A percentile compares a stretch with the other conserved stretches of the same genome.
Evolutionary conservation across 108 stramenopile genomes (phyloP).

Genomic region (Cyclotella baltica): DNA sequence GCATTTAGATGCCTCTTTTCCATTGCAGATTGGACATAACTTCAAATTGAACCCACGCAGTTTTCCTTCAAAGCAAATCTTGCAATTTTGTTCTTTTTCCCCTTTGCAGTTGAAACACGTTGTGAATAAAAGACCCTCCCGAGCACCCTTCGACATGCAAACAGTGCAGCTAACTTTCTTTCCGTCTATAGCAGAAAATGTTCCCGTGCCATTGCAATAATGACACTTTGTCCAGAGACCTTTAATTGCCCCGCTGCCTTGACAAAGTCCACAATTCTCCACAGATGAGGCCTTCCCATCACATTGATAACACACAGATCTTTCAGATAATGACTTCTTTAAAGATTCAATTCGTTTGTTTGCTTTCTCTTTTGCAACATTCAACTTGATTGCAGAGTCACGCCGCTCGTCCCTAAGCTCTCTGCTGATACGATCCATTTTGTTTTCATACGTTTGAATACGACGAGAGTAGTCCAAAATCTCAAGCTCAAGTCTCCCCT

Average conservation of each 20-base stretch:
- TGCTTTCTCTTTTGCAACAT: neutral
- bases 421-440: constrained; percentile 1
- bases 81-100: neutral
- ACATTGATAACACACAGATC: constrained; percentile 13
- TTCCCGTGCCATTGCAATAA: neutral
- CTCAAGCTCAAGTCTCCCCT: neutral
- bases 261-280: neutral
- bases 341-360: neutral
- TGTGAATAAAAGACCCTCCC: neutral
- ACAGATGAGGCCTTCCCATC: constrained; percentile 8
- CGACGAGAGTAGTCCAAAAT: neutral
- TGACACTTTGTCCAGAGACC: constrained; percentile 9
- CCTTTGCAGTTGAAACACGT: constrained; percentile 14
- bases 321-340: neutral
- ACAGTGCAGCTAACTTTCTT: neutral
- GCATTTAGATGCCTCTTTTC: neutral
- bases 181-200: neutral
- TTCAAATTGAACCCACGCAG: neutral
- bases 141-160: neutral
- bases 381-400: neutral
- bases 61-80: neutral
- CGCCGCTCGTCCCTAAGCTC: constrained; percentile 5
- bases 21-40: constrained; percentile 6
- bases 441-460: constrained; percentile 1
- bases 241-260: constrained; percentile 2